A percentile compares a stretch with the other conserved stretches of the same genome.
These are phyloP conservation scores for Nowakowskiella sp. DNA, from an alignment of 192 early-diverging fungal species.

Conservation along the genomic window DNA sequence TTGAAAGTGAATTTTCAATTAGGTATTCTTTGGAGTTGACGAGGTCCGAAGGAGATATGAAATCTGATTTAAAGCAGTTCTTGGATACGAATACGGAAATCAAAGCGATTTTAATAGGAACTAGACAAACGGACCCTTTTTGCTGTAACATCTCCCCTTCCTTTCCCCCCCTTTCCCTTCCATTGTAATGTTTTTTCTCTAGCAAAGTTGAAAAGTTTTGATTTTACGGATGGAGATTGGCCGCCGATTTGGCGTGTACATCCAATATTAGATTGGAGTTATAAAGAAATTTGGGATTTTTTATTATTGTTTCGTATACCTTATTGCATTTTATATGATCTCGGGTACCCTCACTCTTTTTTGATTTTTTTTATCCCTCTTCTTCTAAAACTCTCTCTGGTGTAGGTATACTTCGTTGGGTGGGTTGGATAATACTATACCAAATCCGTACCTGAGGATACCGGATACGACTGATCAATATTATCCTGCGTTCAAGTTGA, in stretches of 20 bases:
- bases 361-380: not conserved
- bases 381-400: not conserved
- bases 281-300: conserved; percentile 76
- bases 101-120: conserved; percentile 77
- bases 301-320: conserved; percentile 54
- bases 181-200: conserved; percentile 3
- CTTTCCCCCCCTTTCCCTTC: conserved; percentile 7
- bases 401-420: conserved; percentile 87
- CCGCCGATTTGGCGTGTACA: conserved; percentile 84
- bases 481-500: conserved; percentile 56
- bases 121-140: conserved; percentile 44
- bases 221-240: conserved; percentile 79
- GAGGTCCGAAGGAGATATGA: conserved; percentile 66
- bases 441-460: conserved; percentile 69
- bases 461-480: conserved; percentile 27
- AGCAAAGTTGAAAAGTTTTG: conserved; percentile 31
- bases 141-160: conserved; percentile 15
- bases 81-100: conserved; percentile 41
- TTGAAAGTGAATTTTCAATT: conserved; percentile 2
- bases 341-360: conserved; percentile 46
- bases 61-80: conserved; percentile 65
- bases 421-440: conserved; percentile 69
- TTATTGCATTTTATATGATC: conserved; percentile 85
- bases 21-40: conserved; percentile 67
- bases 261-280: conserved; percentile 86